Conservation (phyloP, 2,329 filamentous ascomycete genomes). For the Aspergillus latus region DNA sequence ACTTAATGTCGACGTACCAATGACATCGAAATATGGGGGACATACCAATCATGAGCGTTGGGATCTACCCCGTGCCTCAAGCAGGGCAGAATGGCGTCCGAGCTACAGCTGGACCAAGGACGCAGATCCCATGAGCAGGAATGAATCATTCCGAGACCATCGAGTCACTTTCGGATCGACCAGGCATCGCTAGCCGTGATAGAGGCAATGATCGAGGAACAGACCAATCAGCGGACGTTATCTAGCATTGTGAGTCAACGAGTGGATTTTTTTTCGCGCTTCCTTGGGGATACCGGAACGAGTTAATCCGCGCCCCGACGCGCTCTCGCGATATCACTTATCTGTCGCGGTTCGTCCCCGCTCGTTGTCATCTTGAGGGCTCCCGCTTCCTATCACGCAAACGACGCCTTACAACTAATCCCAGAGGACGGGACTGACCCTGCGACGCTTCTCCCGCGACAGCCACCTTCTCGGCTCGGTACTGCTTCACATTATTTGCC, state of each 20-base stretch:
- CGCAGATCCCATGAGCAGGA: neutral
- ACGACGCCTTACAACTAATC: neutral
- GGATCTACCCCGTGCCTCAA: too few species aligned
- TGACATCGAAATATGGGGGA: too few species aligned
- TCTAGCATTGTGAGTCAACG: conserved; percentile 12
- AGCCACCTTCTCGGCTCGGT: too few species aligned
- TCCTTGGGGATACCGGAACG: neutral
- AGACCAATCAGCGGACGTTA: conserved; percentile 5
- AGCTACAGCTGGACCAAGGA: neutral
- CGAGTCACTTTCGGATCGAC: neutral
- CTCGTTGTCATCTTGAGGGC: neutral
- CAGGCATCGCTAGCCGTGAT: neutral
- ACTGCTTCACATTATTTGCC: neutral
- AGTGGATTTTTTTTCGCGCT: conserved; percentile 2
- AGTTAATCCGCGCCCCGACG: conserved; percentile 3
- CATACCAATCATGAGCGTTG: too few species aligned
- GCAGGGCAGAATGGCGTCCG: too few species aligned
- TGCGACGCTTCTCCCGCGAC: too few species aligned
- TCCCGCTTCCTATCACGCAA: neutral
- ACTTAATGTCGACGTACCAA: too few species aligned
- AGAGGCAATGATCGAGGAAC: neutral
- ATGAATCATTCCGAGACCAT: neutral
- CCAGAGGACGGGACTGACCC: too few species aligned
- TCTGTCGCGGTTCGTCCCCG: conserved; percentile 9
- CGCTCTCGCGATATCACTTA: conserved; percentile 12